Percentiles rank a stretch among this genome's conserved stretches.
Conservation (phyloP, 2,329 filamentous ascomycete species). For the Colletotrichum orchidophilum region DNA sequence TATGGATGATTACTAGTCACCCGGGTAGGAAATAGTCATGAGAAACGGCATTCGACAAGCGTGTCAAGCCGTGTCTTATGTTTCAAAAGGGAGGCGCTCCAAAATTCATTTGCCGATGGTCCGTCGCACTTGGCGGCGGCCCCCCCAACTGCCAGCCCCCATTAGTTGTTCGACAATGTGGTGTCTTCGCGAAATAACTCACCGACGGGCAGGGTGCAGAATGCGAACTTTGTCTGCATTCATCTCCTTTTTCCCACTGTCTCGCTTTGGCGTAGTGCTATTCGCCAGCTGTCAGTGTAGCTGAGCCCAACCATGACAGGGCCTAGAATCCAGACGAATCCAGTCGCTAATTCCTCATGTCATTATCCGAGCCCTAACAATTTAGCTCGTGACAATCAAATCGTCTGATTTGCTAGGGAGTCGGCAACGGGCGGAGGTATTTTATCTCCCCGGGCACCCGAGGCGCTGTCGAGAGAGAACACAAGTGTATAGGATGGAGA, state of each 20-base stretch:
- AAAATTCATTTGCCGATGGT: background rate
- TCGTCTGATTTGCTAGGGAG: conserved; percentile 21
- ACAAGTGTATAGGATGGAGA: no score
- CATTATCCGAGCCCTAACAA: conserved; percentile 31
- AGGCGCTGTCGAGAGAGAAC: background rate
- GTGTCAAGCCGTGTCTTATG: no score
- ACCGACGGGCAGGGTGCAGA: background rate
- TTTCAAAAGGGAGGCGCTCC: background rate
- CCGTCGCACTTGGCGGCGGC: background rate
- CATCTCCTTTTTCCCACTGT: background rate
- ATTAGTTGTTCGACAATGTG: background rate
- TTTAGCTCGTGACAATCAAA: conserved; percentile 4
- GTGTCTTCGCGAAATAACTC: background rate
- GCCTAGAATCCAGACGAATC: conserved; percentile 12
- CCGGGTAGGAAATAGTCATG: no score
- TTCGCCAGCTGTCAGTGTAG: conserved; percentile 4
- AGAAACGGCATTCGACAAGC: background rate
- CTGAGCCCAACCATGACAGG: conserved; percentile 21
- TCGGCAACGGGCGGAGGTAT: background rate
- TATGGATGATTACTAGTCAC: background rate
- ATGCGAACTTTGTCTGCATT: conserved; percentile 16
- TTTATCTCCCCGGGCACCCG: background rate
- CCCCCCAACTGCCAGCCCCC: background rate
- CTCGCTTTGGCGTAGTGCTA: background rate
- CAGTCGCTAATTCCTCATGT: conserved; percentile 20